Evolutionary conservation across 2,329 filamentous ascomycete genomes (phyloP).

Genomic region (Pseudogymnoascus sp.): DNA sequence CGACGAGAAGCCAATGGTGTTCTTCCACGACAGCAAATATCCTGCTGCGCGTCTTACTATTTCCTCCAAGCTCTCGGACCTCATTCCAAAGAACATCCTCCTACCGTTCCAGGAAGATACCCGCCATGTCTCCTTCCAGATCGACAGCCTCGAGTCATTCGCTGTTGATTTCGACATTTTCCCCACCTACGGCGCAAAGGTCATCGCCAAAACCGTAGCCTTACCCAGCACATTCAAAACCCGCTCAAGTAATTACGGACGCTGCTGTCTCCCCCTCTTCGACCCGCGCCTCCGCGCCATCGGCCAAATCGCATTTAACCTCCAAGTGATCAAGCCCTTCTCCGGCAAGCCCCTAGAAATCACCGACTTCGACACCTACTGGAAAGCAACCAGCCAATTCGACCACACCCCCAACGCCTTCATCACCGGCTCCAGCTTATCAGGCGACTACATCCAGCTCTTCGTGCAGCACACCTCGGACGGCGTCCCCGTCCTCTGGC

Average conservation of each 20-base stretch:
- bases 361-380: slow-evolving; percentile 96
- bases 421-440: slow-evolving; percentile 89
- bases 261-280: slow-evolving; percentile 80
- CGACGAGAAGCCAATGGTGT: slow-evolving; percentile 68
- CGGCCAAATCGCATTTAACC: slow-evolving; percentile 87
- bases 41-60: slow-evolving; percentile 91
- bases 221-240: slow-evolving; percentile 79
- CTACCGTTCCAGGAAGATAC: slow-evolving; percentile 95
- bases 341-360: slow-evolving; percentile 87
- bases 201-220: slow-evolving; percentile 92
- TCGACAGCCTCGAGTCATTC: slow-evolving; percentile 88
- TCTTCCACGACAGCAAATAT: slow-evolving; percentile 95
- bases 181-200: slow-evolving; percentile 92
- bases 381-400: slow-evolving; percentile 94
- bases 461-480: slow-evolving; percentile 90
- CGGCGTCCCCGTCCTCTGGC: slow-evolving; percentile 78
- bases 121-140: slow-evolving; percentile 86
- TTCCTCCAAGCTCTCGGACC: slow-evolving; percentile 88
- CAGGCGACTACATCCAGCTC: slow-evolving; percentile 86
- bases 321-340: slow-evolving; percentile 95
- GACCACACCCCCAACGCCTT: slow-evolving; percentile 79
- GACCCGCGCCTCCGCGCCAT: slow-evolving; percentile 87
- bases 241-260: slow-evolving; percentile 63
- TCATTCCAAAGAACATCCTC: slow-evolving; percentile 93
- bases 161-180: slow-evolving; percentile 96